Conservation (phyloP, 352 stramenopile genomes). For the Phytophthora hybrid region DNA sequence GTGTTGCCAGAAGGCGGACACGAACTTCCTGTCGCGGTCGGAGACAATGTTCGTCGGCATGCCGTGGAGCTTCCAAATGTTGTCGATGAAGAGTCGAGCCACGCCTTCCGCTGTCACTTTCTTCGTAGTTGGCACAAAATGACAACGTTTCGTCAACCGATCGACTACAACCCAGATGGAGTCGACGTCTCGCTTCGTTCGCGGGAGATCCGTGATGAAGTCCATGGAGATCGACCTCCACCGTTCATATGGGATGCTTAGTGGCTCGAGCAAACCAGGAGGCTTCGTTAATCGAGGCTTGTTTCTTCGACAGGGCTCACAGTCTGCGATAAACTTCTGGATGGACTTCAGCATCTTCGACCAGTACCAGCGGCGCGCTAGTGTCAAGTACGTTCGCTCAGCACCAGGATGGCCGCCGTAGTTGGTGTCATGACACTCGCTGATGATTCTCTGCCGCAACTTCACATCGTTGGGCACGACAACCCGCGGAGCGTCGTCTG, state of each 20-base stretch:
- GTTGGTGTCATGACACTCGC: too few relatives aligned
- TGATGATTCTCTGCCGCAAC: too few relatives aligned
- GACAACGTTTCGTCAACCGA: slow-evolving; percentile 9
- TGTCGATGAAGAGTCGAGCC: neutral
- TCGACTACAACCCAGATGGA: slow-evolving; percentile 24
- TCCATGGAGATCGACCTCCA: slow-evolving; percentile 17
- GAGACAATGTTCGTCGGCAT: too few relatives aligned
- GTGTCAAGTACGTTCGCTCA: neutral
- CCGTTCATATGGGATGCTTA: slow-evolving; percentile 15
- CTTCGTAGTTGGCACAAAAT: neutral
- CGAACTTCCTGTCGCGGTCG: too few relatives aligned
- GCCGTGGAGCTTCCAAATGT: too few relatives aligned
- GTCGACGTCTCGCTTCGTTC: neutral
- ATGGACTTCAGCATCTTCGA: slow-evolving; percentile 16
- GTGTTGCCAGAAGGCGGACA: too few relatives aligned
- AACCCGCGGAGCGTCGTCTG: too few relatives aligned
- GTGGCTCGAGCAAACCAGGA: neutral
- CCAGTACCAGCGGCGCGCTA: slow-evolving; percentile 15
- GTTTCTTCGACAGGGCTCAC: neutral
- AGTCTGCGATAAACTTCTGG: slow-evolving; percentile 17
- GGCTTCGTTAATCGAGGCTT: neutral
- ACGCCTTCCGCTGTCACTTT: neutral
- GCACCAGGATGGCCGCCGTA: too few relatives aligned
- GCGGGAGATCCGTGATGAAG: slow-evolving; percentile 13
- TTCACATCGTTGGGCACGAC: too few relatives aligned